Percentiles rank a stretch among this genome's conserved stretches.
Evolutionary conservation across 108 stramenopile species (phyloP).

Genomic region (Skeletonema potamos): DNA sequence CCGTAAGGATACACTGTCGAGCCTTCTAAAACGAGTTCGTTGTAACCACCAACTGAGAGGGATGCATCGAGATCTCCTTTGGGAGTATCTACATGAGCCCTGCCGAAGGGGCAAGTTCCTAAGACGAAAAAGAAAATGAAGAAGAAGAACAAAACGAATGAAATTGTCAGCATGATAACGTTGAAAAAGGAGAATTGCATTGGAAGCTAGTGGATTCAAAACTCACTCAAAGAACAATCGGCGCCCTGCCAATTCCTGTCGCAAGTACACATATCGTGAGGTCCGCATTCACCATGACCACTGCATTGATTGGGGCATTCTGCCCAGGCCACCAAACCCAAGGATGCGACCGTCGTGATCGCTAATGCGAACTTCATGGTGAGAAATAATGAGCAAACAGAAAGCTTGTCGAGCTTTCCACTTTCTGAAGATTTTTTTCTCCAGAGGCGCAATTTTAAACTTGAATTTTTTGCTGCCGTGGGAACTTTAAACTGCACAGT

Average conservation of each 20-base stretch:
- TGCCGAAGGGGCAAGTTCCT: constrained; percentile 56
- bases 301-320: constrained; percentile 48
- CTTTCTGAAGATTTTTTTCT: too few species aligned
- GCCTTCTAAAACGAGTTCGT: constrained; percentile 37
- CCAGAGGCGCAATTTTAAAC: too few species aligned
- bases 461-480: too few species aligned
- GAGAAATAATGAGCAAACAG: too few species aligned
- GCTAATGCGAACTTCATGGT: not conserved
- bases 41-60: constrained; percentile 21
- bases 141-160: not conserved
- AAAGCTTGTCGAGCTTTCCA: too few species aligned
- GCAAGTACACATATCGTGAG: constrained; percentile 54
- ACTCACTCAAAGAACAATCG: constrained; percentile 53
- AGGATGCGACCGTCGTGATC: constrained; percentile 1
- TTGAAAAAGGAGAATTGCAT: not conserved
- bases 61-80: constrained; percentile 52
- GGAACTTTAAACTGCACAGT: too few species aligned
- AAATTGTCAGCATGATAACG: not conserved
- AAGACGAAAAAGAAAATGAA: not conserved
- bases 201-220: not conserved
- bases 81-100: constrained; percentile 46
- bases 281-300: constrained; percentile 41
- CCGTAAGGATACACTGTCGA: constrained; percentile 69
- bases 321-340: constrained; percentile 13
- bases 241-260: constrained; percentile 47